Conservation (phyloP, 768 basidiomycete genomes). For the Suillus variegatus region DNA sequence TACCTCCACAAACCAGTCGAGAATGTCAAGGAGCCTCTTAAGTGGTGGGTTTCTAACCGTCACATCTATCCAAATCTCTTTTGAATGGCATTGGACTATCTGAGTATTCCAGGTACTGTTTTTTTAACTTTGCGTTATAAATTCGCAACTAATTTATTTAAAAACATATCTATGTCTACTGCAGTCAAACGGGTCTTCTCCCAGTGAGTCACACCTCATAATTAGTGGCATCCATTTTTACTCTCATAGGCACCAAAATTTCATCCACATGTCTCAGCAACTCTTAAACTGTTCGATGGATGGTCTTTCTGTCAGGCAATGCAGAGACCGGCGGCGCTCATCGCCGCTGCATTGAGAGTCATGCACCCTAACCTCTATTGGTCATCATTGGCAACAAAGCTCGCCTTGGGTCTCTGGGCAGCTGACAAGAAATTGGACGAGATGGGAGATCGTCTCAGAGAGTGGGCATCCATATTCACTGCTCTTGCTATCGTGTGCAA, state of each 20-base stretch:
- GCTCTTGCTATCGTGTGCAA: background rate
- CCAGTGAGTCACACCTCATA: background rate
- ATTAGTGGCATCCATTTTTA: background rate
- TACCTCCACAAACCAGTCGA: constrained; percentile 6
- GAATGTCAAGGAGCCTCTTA: constrained; percentile 14
- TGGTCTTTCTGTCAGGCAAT: background rate
- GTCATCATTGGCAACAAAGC: background rate
- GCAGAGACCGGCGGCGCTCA: background rate
- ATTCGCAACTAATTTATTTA: too few relatives aligned
- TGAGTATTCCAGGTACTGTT: constrained; percentile 18
- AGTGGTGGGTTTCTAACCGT: constrained; percentile 18
- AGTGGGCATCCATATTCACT: background rate
- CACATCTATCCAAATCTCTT: constrained; percentile 16
- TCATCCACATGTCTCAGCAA: background rate
- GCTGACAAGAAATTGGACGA: background rate
- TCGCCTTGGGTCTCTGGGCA: background rate
- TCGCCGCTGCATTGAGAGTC: background rate
- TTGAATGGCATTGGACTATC: constrained; percentile 21
- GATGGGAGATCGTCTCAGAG: background rate
- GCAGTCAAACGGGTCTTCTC: constrained; percentile 19
- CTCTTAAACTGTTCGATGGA: background rate
- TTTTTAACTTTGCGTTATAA: background rate
- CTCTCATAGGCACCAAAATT: background rate
- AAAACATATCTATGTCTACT: constrained; percentile 19
- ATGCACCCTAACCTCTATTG: background rate